Percentiles rank a stretch among this genome's conserved stretches.
Conservation (phyloP, 2,329 filamentous ascomycete genomes). For the Reticulascus tulasneorum region DNA sequence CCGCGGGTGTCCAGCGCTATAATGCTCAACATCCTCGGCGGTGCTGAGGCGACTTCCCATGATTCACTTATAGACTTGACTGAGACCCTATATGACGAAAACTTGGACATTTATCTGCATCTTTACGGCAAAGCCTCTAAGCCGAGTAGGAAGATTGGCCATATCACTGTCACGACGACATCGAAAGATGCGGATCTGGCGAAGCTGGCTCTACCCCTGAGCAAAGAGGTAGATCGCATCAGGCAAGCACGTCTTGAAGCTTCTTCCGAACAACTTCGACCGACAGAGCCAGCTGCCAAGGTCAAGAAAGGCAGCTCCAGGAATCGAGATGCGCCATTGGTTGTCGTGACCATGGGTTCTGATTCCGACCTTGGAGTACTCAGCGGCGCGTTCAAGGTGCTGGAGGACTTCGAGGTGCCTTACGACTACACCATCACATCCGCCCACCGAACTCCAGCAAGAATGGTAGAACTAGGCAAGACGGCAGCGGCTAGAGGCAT, state of each 20-base stretch:
- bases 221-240: constrained; percentile 59
- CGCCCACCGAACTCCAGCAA: constrained; percentile 69
- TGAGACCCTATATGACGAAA: constrained; percentile 35
- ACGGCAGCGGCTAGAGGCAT: constrained; percentile 62
- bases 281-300: constrained; percentile 16
- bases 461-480: constrained; percentile 65
- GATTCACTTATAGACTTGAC: constrained; percentile 43
- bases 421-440: constrained; percentile 74
- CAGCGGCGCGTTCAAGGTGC: constrained; percentile 60
- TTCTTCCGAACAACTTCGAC: constrained; percentile 32
- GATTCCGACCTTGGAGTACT: constrained; percentile 72
- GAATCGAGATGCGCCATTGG: constrained; percentile 45
- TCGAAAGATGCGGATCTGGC: constrained; percentile 63
- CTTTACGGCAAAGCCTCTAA: constrained; percentile 90
- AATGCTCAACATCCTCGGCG: constrained; percentile 80
- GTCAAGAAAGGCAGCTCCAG: constrained; percentile 16
- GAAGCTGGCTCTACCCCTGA: constrained; percentile 60
- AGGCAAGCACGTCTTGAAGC: constrained; percentile 49
- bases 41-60: constrained; percentile 62
- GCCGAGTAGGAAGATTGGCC: constrained; percentile 89
- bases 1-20: constrained; percentile 60
- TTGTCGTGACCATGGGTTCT: constrained; percentile 81
- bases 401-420: constrained; percentile 67
- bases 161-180: constrained; percentile 75
- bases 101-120: constrained; percentile 62